Conservation (phyloP, 805 yeast genomes). For the Lipomyces spencermartinsiae region DNA sequence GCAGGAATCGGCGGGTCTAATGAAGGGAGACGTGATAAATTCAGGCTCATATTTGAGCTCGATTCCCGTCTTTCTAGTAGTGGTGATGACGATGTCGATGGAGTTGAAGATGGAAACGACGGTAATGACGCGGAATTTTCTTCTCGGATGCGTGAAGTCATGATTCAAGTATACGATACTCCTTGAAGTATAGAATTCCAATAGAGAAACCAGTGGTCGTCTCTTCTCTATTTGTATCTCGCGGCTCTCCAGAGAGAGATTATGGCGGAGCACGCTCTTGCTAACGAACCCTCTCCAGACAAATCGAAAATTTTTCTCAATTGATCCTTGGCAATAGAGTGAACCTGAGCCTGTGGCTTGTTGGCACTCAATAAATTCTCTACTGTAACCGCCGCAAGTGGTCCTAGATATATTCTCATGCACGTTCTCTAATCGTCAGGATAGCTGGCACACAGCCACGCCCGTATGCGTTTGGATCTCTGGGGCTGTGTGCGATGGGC, state of each 20-base stretch:
- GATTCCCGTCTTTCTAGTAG: not conserved
- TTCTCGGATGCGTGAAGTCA: not conserved
- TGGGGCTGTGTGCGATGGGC: too few species aligned
- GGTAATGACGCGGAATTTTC: not conserved
- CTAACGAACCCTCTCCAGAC: not conserved
- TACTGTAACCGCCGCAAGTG: not conserved
- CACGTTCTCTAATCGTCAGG: too few species aligned
- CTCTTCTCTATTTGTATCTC: not conserved
- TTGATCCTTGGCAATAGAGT: not conserved
- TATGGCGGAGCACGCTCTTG: not conserved
- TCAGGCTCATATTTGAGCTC: not conserved
- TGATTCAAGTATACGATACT: not conserved
- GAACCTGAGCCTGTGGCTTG: not conserved
- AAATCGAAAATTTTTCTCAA: not conserved
- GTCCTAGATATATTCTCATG: too few species aligned
- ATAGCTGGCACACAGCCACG: too few species aligned
- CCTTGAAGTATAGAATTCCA: not conserved
- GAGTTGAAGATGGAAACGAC: not conserved
- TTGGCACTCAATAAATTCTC: not conserved
- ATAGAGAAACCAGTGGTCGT: not conserved
- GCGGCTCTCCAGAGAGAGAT: not conserved
- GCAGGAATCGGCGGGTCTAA: slow-evolving; percentile 1
- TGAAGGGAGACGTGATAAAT: not conserved
- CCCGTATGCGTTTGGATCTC: too few species aligned
- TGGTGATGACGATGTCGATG: not conserved